Conservation (phyloP, 2,329 filamentous ascomycete species). For the Drechslera avenae region DNA sequence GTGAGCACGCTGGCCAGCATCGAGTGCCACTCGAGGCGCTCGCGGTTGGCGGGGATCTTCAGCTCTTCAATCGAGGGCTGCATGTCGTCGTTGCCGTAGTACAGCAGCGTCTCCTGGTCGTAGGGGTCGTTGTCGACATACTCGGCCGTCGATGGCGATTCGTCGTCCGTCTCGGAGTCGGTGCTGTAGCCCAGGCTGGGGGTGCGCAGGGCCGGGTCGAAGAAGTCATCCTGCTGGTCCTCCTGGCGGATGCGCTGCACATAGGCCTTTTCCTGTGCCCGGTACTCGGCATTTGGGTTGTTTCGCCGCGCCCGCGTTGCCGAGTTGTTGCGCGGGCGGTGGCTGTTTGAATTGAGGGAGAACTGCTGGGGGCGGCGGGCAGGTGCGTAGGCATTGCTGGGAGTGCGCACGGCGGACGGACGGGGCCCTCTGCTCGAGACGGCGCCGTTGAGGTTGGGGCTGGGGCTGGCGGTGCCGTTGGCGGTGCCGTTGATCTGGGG, state of each 20-base stretch:
- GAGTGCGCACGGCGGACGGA: slow-evolving; percentile 53
- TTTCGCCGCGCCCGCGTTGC: slow-evolving; percentile 62
- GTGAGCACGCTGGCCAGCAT: slow-evolving; percentile 96
- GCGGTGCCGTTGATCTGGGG: slow-evolving; percentile 36
- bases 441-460: slow-evolving; percentile 7
- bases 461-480: slow-evolving; percentile 23
- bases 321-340: slow-evolving; percentile 62
- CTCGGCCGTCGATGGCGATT: slow-evolving; percentile 83
- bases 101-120: slow-evolving; percentile 90
- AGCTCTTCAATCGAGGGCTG: slow-evolving; percentile 90
- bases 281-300: slow-evolving; percentile 74
- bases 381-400: slow-evolving; percentile 58
- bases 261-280: slow-evolving; percentile 92
- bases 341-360: slow-evolving; percentile 50
- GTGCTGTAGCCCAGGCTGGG: slow-evolving; percentile 69
- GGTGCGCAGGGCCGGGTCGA: slow-evolving; percentile 69
- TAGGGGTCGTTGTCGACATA: slow-evolving; percentile 82
- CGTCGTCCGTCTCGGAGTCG: slow-evolving; percentile 87
- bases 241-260: slow-evolving; percentile 89
- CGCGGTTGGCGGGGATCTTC: slow-evolving; percentile 83
- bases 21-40: slow-evolving; percentile 94
- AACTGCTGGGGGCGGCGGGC: slow-evolving; percentile 56
- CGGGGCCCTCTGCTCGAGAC: slow-evolving; percentile 34
- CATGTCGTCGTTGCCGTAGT: slow-evolving; percentile 87
- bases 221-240: slow-evolving; percentile 70